These are phyloP conservation scores for Globisporangium radiosum DNA, from an alignment of 352 stramenopile species.

Conservation along the genomic window DNA sequence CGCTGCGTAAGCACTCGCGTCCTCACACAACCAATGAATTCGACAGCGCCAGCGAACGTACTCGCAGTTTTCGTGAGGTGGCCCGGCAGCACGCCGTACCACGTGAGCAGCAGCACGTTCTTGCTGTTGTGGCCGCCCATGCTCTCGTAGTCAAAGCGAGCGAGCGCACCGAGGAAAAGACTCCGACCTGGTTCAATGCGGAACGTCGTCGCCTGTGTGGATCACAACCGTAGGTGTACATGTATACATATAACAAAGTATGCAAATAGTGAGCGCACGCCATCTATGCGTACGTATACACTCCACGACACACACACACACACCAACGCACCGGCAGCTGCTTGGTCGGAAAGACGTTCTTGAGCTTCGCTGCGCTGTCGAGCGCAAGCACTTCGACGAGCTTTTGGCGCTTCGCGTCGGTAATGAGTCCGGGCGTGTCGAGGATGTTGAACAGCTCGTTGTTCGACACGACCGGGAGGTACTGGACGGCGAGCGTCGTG, in stretches of 20 bases:
- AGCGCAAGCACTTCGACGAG: constrained; percentile 73
- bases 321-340: constrained; percentile 45
- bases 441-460: constrained; percentile 82
- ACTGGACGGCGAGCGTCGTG: constrained; percentile 85
- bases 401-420: constrained; percentile 68
- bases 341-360: constrained; percentile 74
- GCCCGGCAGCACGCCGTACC: constrained; percentile 79
- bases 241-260: neutral
- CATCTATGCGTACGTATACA: neutral
- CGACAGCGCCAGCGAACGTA: constrained; percentile 21
- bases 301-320: neutral
- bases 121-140: constrained; percentile 29
- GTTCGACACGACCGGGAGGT: constrained; percentile 67
- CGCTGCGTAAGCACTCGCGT: too few relatives aligned
- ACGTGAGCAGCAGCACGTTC: constrained; percentile 68
- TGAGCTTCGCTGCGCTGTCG: constrained; percentile 53
- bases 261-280: too few relatives aligned
- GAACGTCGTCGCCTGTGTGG: constrained; percentile 54
- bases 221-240: neutral
- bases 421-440: constrained; percentile 76
- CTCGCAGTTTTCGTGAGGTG: constrained; percentile 75
- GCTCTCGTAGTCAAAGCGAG: constrained; percentile 71
- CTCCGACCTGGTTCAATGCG: constrained; percentile 57
- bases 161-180: constrained; percentile 72
- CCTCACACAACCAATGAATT: too few relatives aligned